phyloP scores from a whole-genome alignment of 1,284 basidiomycete genomes.

The Cryptococcus sp. region DNA sequence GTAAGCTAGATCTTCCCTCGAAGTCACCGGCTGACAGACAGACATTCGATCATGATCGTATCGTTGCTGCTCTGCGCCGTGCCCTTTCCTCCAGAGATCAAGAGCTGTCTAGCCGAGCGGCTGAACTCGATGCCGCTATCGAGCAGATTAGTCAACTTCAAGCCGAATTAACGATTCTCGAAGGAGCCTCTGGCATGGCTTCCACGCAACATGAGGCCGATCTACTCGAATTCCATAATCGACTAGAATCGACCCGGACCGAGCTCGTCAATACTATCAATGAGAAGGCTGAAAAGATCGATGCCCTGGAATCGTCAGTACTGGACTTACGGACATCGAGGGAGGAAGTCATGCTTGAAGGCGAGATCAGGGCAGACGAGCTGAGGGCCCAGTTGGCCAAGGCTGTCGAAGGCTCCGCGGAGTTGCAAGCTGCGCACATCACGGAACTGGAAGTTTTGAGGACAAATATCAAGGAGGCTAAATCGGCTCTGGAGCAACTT shows the following conservation, averaged over 20 bases:
- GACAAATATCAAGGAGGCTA: neutral
- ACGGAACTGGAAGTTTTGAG: neutral
- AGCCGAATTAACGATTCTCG: conserved; percentile 7
- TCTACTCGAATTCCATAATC: conserved; percentile 19
- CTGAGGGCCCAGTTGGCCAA: conserved; percentile 6
- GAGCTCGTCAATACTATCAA: conserved; percentile 25
- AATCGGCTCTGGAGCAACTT: neutral
- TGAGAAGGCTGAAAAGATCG: conserved; percentile 28
- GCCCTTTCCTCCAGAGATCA: conserved; percentile 28
- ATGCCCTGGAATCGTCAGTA: conserved; percentile 30
- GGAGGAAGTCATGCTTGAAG: conserved; percentile 33
- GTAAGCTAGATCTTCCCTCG: conserved; percentile 8
- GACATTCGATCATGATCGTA: conserved; percentile 31
- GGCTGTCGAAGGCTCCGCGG: conserved; percentile 7
- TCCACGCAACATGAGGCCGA: conserved; percentile 12
- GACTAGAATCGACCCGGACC: conserved; percentile 27
- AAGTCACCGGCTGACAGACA: conserved; percentile 6
- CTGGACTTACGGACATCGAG: conserved; percentile 34
- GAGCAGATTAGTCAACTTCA: conserved; percentile 11
- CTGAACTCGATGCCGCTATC: conserved; percentile 14
- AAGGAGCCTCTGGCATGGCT: neutral
- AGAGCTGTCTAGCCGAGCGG: conserved; percentile 18
- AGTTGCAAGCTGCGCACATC: neutral
- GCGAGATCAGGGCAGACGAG: conserved; percentile 22
- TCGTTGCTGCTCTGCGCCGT: conserved; percentile 25